Base-by-base conservation (phyloP, 352 stramenopile genomes). In the Pythium pyrilobum region DNA sequence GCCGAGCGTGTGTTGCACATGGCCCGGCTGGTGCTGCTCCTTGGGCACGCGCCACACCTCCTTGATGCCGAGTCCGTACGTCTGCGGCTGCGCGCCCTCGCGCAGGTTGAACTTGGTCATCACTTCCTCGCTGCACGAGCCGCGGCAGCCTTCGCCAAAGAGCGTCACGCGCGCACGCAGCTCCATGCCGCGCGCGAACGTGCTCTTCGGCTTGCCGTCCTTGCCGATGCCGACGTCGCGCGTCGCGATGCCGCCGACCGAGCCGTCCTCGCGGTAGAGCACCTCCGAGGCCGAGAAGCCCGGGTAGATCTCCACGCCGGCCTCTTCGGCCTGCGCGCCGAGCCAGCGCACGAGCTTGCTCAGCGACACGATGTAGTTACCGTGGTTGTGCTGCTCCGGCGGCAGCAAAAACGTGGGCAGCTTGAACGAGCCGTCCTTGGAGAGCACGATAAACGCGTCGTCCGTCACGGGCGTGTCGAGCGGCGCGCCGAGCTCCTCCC, bases 1-100 rank as follows among this genome's bases (percentile, higher is more conserved):
- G 37, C 97, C 97, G 28, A 99, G 72, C 28, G 96, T 98, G 85
- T 99, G 97, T 76, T 99, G 96, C 25, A 99, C 96, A 38, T 86
- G 77, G 52, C 97, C 97, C 32, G 88, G 71, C 66, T 96, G 80
- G 71, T 97, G 96, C 46, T 97, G 87, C 52, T 97, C 93, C 68
- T 96, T 86, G 5, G 95, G 92, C 29, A 96, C 78, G 38, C 79
- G 78, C 84, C 84, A 95, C 53, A 95, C 96, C 72, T 99, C 97
- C 77, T 99, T 99, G 59, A 99, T 92, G n/a, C 97, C 97, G 24
- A 99, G 81, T 23, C 96, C 97, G 70, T 99, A 99, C 28, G 96
- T 98, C 75, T 99, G 97, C 48, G 82, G 85, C 52, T 97, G 78
- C 13, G 74, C 66, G 49, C 83, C 77, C 24, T 96, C 73, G 21